Percentiles rank a stretch among this genome's conserved stretches.
Conservation (phyloP, 192 early-diverging fungal genomes). For the Podochytrium sp. region DNA sequence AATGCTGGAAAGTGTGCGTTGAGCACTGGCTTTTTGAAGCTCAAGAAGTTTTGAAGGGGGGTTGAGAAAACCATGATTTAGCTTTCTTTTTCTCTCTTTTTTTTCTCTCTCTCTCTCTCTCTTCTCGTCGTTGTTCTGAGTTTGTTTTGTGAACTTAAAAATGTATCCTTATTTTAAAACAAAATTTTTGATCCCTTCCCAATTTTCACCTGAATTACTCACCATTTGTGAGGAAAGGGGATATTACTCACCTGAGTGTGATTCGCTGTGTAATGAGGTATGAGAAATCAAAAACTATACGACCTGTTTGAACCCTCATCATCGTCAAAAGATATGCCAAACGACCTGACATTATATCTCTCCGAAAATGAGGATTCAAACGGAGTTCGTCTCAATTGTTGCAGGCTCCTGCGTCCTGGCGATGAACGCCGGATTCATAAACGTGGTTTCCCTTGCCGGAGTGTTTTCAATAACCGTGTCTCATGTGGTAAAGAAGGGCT, state of each 20-base stretch:
- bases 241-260: not conserved
- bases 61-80: not conserved
- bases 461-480: slow-evolving; percentile 41
- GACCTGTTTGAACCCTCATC: no score
- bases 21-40: not conserved
- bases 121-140: not conserved
- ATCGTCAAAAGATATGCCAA: no score
- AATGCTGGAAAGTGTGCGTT: not conserved
- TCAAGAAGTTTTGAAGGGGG: not conserved
- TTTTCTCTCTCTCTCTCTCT: not conserved
- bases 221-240: not conserved
- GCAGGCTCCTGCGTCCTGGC: slow-evolving; percentile 52
- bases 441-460: slow-evolving; percentile 59
- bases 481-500: not conserved
- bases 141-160: not conserved
- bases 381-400: slow-evolving; percentile 59
- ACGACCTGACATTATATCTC: no score
- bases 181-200: not conserved
- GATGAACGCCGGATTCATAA: slow-evolving; percentile 60
- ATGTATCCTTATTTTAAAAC: not conserved
- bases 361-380: no score
- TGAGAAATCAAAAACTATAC: not conserved
- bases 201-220: not conserved
- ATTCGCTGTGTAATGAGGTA: not conserved
- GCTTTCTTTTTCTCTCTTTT: not conserved